These are phyloP conservation scores for Globisporangium irregulare DNA, from an alignment of 352 stramenopile genomes.

Conservation along the genomic window DNA sequence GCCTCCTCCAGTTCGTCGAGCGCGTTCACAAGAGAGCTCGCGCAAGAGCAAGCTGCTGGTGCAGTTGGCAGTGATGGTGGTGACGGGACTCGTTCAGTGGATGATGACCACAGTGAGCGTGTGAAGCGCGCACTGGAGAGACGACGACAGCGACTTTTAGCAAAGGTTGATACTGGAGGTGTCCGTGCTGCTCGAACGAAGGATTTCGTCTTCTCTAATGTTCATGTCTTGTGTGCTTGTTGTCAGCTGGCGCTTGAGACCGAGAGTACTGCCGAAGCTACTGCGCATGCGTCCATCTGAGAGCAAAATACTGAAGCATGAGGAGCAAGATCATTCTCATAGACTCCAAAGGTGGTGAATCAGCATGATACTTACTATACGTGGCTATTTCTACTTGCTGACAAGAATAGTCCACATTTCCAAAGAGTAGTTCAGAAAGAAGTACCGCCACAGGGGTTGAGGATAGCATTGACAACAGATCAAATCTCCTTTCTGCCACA, in stretches of 20 bases:
- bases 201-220: background rate
- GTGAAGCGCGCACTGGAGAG: constrained; percentile 45
- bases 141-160: constrained; percentile 40
- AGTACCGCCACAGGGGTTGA: no score
- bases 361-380: no score
- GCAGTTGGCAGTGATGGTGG: constrained; percentile 11
- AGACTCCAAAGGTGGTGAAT: no score
- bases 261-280: constrained; percentile 2
- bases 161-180: constrained; percentile 26
- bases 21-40: constrained; percentile 3
- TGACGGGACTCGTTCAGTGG: constrained; percentile 5
- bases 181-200: background rate
- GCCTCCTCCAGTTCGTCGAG: background rate
- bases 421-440: background rate
- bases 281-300: constrained; percentile 6
- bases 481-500: background rate
- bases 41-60: background rate
- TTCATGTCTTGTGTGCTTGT: background rate
- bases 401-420: background rate
- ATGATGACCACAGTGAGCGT: constrained; percentile 27
- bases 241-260: constrained; percentile 17
- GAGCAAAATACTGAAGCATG: background rate
- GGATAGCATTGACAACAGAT: background rate
- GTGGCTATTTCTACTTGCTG: background rate
- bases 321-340: background rate